phyloP scores from a whole-genome alignment of 164 flowering plant genomes.

The Chimonanthus salicifolius region DNA sequence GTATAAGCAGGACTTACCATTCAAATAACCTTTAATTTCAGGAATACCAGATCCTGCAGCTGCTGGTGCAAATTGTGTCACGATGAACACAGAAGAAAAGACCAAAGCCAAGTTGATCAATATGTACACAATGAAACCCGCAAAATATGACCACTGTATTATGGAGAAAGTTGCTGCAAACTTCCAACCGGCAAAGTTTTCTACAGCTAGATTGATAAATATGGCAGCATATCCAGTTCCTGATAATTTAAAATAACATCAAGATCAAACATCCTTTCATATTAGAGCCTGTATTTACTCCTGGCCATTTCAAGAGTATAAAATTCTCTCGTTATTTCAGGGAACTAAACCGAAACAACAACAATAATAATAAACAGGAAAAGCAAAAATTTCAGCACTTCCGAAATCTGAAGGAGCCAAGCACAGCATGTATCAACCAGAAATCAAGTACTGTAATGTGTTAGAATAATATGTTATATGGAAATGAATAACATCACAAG shows the following conservation, averaged over 20 bases:
- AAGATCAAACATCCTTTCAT: background rate
- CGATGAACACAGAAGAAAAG: conserved; percentile 53
- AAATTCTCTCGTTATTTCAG: too few relatives aligned
- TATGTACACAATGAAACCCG: conserved; percentile 74
- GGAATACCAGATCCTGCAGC: conserved; percentile 95
- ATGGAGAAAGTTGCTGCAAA: conserved; percentile 70
- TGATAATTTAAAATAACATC: conserved; percentile 19
- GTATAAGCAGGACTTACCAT: conserved; percentile 39
- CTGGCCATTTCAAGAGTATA: too few relatives aligned
- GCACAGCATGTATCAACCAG: too few relatives aligned
- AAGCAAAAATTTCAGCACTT: too few relatives aligned
- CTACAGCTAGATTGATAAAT: conserved; percentile 90
- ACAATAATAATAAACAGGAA: too few relatives aligned
- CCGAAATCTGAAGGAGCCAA: too few relatives aligned
- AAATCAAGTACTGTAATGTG: too few relatives aligned
- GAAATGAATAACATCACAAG: too few relatives aligned
- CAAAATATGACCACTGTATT: conserved; percentile 81
- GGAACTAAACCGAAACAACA: too few relatives aligned
- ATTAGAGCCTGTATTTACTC: too few relatives aligned
- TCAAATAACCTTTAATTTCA: conserved; percentile 88
- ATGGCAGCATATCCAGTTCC: conserved; percentile 93
- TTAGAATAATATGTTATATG: too few relatives aligned
- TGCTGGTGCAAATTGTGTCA: conserved; percentile 56
- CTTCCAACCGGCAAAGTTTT: conserved; percentile 98
- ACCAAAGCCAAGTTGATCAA: conserved; percentile 64